phyloP scores from a whole-genome alignment of 108 stramenopile species.

The Nitzschia sp. region DNA sequence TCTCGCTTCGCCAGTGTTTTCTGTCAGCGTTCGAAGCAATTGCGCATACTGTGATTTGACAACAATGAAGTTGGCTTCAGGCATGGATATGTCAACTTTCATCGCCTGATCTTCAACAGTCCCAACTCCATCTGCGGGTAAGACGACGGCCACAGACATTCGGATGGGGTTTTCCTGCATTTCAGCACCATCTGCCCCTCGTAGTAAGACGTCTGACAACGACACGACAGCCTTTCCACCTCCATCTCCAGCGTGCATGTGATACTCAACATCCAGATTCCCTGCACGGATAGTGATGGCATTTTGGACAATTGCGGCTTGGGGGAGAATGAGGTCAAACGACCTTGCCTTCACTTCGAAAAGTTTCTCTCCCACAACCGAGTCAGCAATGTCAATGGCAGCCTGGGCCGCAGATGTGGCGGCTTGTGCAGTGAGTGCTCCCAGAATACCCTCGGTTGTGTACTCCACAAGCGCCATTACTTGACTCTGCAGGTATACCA shows the following conservation, averaged over 20 bases:
- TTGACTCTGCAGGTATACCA: conserved; percentile 77
- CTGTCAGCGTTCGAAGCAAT: conserved; percentile 63
- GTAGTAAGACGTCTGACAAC: conserved; percentile 52
- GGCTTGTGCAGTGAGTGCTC: conserved; percentile 64
- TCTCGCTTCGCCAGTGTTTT: conserved; percentile 66
- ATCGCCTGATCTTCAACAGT: conserved; percentile 73
- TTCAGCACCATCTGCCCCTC: conserved; percentile 34
- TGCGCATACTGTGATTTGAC: conserved; percentile 64
- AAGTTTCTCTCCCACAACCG: conserved; percentile 51
- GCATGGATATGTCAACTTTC: conserved; percentile 54
- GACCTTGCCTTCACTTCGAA: conserved; percentile 67
- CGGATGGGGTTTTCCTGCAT: conserved; percentile 64
- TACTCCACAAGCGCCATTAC: conserved; percentile 78
- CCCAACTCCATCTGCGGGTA: conserved; percentile 53
- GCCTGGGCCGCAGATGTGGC: conserved; percentile 73
- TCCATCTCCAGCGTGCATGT: conserved; percentile 44
- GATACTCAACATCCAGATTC: conserved; percentile 52
- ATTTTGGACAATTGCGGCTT: conserved; percentile 56
- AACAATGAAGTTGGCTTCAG: conserved; percentile 54
- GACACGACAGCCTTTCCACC: conserved; percentile 51
- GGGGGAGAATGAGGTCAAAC: conserved; percentile 73
- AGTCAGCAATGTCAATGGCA: conserved; percentile 67
- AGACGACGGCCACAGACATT: conserved; percentile 43
- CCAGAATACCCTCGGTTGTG: conserved; percentile 79
- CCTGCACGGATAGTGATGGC: conserved; percentile 57